phyloP scores from a whole-genome alignment of 805 yeast genomes.

The Monosporozyma aquatica region DNA sequence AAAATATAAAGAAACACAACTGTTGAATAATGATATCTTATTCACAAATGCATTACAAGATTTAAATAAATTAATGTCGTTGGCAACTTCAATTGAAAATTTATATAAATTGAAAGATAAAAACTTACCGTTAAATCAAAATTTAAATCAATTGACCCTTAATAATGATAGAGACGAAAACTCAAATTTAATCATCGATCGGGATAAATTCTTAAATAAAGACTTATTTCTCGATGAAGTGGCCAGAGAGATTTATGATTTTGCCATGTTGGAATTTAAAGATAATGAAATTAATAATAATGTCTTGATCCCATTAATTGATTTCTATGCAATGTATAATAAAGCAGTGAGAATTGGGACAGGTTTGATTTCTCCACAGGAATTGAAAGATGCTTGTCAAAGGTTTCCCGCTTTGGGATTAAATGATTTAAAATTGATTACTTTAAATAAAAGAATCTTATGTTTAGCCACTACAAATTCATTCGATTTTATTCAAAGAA shows the following conservation, averaged over 20 bases:
- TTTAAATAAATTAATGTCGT: conserved; percentile 63
- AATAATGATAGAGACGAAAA: no score
- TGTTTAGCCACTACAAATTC: conserved; percentile 28
- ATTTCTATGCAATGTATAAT: conserved; percentile 55
- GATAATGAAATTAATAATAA: conserved; percentile 39
- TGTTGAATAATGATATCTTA: conserved; percentile 50
- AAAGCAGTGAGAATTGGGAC: conserved; percentile 55
- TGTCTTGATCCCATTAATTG: conserved; percentile 43
- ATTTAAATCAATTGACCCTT: conserved; percentile 7
- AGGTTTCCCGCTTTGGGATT: conserved; percentile 48
- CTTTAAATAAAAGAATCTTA: conserved; percentile 31
- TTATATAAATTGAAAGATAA: conserved; percentile 31
- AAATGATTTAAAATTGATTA: conserved; percentile 33
- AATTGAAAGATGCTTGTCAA: conserved; percentile 52
- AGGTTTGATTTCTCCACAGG: conserved; percentile 61
- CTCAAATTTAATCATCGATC: conserved; percentile 26
- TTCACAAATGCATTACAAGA: conserved; percentile 66
- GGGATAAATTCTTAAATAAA: conserved; percentile 31
- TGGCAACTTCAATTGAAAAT: conserved; percentile 62
- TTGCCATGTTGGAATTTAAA: conserved; percentile 37
- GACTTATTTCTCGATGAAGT: conserved; percentile 52
- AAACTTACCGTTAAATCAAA: conserved; percentile 1
- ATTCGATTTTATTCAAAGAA: conserved; percentile 23
- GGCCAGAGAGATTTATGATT: conserved; percentile 73
- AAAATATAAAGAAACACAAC: conserved; percentile 42